Conservation (phyloP, 2,329 filamentous ascomycete species). For the Monosporascus sp. region DNA sequence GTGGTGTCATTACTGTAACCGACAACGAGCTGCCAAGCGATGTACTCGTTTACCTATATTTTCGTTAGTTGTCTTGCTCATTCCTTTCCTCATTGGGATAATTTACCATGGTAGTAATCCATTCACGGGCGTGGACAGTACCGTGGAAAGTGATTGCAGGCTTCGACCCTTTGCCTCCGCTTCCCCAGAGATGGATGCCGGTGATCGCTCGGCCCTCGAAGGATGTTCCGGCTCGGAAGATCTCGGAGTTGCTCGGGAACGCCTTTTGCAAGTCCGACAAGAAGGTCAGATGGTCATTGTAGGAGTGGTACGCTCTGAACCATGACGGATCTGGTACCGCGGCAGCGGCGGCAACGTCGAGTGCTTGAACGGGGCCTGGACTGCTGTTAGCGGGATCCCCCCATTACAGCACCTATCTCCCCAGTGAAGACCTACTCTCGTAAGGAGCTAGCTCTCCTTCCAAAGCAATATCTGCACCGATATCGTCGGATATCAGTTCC, state of each 20-base stretch:
- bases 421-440: constrained; percentile 6
- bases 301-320: constrained; percentile 50
- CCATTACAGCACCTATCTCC: background rate
- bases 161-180: constrained; percentile 36
- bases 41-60: constrained; percentile 38
- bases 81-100: constrained; percentile 29
- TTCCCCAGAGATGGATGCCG: constrained; percentile 53
- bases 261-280: constrained; percentile 39
- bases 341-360: constrained; percentile 8
- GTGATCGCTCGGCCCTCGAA: constrained; percentile 48
- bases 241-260: constrained; percentile 42
- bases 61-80: background rate
- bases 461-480: constrained; percentile 22
- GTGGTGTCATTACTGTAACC: constrained; percentile 34
- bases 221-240: constrained; percentile 41
- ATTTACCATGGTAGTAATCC: constrained; percentile 54
- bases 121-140: constrained; percentile 50
- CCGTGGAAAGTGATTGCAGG: constrained; percentile 47
- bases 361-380: constrained; percentile 5
- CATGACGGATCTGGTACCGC: constrained; percentile 34
- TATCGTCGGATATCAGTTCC: constrained; percentile 20
- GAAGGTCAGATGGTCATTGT: constrained; percentile 45
- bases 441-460: constrained; percentile 20
- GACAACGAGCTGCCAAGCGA: constrained; percentile 40
- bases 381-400: constrained; percentile 2